Evolutionary conservation across 2,329 filamentous ascomycete genomes (phyloP), one percentile per base, ranked within the genome.

Genomic region (Ophiostoma australiae): DNA sequence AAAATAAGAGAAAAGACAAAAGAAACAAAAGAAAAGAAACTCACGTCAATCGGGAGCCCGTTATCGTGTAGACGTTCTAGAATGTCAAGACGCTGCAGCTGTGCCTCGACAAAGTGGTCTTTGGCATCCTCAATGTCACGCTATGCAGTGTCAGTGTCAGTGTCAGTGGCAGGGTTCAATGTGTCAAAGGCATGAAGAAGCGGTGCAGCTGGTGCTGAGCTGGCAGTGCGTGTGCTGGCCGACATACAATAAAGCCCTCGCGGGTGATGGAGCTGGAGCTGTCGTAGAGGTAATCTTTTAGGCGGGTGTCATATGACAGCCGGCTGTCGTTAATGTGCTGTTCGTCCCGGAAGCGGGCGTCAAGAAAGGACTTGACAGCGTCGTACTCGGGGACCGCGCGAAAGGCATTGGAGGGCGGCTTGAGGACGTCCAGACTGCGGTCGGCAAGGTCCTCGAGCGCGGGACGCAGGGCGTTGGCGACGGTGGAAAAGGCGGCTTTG

Each of bases 371-470:
- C 74, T 84, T 81, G 70, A 90, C 79, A 23, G 80, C 78, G 11
- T 80, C 74, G 77, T 87, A 87, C 76, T 89, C 86, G 7, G 82
- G 80, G 15, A 83, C 83, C 73, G 84, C 78, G 76, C 85, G 83
- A 79, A 88, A 82, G 66, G 81, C 82, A 10, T 84, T 79, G 8
- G 85, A 82, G 69, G 87, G 82, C 68, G 84, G 80, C 73, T 87
- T 81, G 72, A 91, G 79, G 72, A 84, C 82, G 68, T 87, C 85
- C 72, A 90, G 79, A 69, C 82, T 85, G 44, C 87, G 84, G 70
- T 87, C 85, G 23, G 88, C 88, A 27, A 92, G 82, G 76, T 91
- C 89, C 72, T 88, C 87, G 17, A 91, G 81, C 11, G 88, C 84
- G 20, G 86, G 86, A 78, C 90, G 91, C 75, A 91, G 79, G 39